These are phyloP conservation scores for Umbellularia californica DNA, from an alignment of 164 flowering plant species.

Conservation along the genomic window DNA sequence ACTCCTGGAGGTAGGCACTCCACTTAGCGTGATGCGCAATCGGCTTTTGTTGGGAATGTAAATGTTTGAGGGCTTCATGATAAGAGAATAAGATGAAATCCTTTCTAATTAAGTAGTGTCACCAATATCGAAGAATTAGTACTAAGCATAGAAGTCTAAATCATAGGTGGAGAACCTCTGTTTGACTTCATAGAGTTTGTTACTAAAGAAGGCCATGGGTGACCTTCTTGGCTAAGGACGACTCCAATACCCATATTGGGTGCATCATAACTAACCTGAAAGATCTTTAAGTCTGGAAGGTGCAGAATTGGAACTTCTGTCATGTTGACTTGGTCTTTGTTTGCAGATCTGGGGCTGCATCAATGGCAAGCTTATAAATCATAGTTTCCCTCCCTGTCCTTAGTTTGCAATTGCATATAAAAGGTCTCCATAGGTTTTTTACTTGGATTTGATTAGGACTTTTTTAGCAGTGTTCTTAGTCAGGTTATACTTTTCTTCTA, in stretches of 20 bases:
- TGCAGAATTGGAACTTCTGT: too few relatives aligned
- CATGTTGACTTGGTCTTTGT: too few relatives aligned
- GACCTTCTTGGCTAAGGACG: neutral
- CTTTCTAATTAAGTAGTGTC: neutral
- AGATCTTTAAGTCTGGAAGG: too few relatives aligned
- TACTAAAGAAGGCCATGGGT: neutral
- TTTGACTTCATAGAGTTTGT: neutral
- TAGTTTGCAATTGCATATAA: too few relatives aligned
- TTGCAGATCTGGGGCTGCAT: too few relatives aligned
- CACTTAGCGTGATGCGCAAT: neutral
- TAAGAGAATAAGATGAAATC: neutral
- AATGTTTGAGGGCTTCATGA: neutral
- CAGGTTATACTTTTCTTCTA: too few relatives aligned
- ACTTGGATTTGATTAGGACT: too few relatives aligned
- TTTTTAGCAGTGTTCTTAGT: too few relatives aligned
- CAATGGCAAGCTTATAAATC: too few relatives aligned
- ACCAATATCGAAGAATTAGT: neutral
- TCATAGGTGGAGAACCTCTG: neutral
- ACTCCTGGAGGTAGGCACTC: neutral
- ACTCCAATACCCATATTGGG: neutral
- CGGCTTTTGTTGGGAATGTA: neutral
- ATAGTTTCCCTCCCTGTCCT: too few relatives aligned
- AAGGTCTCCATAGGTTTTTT: too few relatives aligned
- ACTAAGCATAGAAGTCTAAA: neutral
- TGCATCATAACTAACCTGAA: neutral